phyloP scores from a whole-genome alignment of 2,329 filamentous ascomycete species.

The Raffaelea arxii region DNA sequence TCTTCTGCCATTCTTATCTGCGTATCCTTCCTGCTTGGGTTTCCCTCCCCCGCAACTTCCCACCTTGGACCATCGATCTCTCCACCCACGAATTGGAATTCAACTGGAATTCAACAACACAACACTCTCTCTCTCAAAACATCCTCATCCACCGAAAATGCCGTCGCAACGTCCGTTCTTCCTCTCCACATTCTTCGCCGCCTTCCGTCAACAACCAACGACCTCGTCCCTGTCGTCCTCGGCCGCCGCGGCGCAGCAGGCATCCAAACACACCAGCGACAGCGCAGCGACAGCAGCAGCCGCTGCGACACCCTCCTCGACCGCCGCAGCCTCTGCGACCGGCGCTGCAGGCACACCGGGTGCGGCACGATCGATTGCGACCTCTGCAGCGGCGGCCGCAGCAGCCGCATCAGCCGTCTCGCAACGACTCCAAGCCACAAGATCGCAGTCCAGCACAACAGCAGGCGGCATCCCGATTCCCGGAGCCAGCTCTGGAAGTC shows the following conservation, averaged over 20 bases:
- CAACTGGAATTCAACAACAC: too few relatives aligned
- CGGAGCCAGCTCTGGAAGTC: neutral
- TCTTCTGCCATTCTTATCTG: too few relatives aligned
- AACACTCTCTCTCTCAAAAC: neutral
- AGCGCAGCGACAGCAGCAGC: slow-evolving; percentile 14
- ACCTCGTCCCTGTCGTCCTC: slow-evolving; percentile 15
- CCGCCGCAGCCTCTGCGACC: neutral
- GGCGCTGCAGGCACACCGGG: neutral
- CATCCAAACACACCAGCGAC: slow-evolving; percentile 25
- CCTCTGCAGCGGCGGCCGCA: slow-evolving; percentile 10
- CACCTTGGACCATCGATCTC: too few relatives aligned
- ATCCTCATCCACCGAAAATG: slow-evolving; percentile 21
- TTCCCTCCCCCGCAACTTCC: too few relatives aligned
- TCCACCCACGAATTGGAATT: too few relatives aligned
- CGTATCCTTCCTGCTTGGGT: too few relatives aligned
- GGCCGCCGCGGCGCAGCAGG: slow-evolving; percentile 19
- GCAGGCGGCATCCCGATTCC: neutral
- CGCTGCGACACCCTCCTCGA: neutral
- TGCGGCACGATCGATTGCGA: slow-evolving; percentile 9
- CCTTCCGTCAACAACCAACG: slow-evolving; percentile 39
- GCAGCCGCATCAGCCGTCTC: slow-evolving; percentile 11
- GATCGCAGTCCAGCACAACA: neutral
- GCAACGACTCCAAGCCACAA: slow-evolving; percentile 10
- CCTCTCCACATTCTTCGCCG: slow-evolving; percentile 46
- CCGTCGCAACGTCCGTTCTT: slow-evolving; percentile 46